Conservation (phyloP, 495 filamentous ascomycete genomes). For the Penicillium arizonense region DNA sequence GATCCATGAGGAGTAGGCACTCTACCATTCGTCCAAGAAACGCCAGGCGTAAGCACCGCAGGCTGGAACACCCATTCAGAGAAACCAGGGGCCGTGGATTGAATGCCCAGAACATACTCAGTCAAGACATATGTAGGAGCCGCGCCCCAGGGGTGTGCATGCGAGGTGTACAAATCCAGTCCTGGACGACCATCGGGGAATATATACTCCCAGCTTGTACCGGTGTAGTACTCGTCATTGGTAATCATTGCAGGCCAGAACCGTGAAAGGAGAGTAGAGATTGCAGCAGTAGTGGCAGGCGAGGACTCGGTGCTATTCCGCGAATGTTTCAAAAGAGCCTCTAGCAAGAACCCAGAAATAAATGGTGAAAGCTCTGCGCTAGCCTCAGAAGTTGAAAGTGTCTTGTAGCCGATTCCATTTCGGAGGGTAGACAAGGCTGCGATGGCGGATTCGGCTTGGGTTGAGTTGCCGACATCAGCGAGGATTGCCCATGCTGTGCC, state of each 20-base stretch:
- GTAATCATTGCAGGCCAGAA: slow-evolving; percentile 34
- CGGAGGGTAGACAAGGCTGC: not conserved
- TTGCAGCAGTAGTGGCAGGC: not conserved
- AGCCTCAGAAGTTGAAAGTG: slow-evolving; percentile 1
- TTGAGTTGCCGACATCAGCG: slow-evolving; percentile 22
- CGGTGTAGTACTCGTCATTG: slow-evolving; percentile 29
- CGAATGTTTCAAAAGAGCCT: slow-evolving; percentile 4
- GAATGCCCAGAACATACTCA: slow-evolving; percentile 24
- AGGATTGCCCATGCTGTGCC: slow-evolving; percentile 27
- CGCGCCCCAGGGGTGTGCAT: slow-evolving; percentile 37
- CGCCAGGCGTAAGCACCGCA: slow-evolving; percentile 11
- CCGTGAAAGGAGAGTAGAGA: slow-evolving; percentile 19
- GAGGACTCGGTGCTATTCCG: not conserved
- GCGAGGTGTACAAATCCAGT: slow-evolving; percentile 31
- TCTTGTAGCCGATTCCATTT: slow-evolving; percentile 15
- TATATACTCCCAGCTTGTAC: slow-evolving; percentile 39
- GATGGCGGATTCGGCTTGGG: slow-evolving; percentile 11
- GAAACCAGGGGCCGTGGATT: not conserved
- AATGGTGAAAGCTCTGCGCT: slow-evolving; percentile 13
- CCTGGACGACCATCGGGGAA: slow-evolving; percentile 30
- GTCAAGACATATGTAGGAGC: slow-evolving; percentile 36
- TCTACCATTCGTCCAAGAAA: slow-evolving; percentile 13
- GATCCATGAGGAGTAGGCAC: slow-evolving; percentile 8
- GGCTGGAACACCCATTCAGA: slow-evolving; percentile 17
- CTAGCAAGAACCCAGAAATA: slow-evolving; percentile 18